phyloP scores from a whole-genome alignment of 75 land plant genomes.

The Larix kaempferi region DNA sequence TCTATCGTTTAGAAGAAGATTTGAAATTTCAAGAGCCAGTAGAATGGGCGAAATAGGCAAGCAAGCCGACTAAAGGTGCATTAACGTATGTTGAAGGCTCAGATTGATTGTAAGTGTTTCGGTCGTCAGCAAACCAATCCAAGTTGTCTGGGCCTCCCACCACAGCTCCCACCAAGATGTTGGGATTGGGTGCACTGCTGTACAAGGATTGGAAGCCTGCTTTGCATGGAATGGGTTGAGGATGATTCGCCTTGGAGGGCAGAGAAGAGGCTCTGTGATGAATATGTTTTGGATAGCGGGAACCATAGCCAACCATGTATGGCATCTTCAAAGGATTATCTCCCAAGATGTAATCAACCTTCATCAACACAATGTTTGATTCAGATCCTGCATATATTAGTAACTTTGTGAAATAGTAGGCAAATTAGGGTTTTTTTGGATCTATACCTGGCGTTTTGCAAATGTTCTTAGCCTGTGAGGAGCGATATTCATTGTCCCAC shows the following conservation, averaged over 20 bases:
- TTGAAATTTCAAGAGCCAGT: not conserved
- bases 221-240: constrained; percentile 47
- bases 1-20: too few relatives aligned
- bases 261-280: constrained; percentile 87
- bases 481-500: constrained; percentile 28
- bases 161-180: constrained; percentile 63
- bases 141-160: constrained; percentile 77
- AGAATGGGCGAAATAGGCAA: constrained; percentile 28
- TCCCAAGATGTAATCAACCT: constrained; percentile 35
- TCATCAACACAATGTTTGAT: not conserved
- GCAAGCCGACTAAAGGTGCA: constrained; percentile 76
- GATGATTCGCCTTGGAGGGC: constrained; percentile 45
- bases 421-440: too few relatives aligned
- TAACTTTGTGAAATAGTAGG: too few relatives aligned
- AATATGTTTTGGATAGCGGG: constrained; percentile 57
- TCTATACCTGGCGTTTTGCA: constrained; percentile 61
- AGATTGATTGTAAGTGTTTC: constrained; percentile 33
- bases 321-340: constrained; percentile 30
- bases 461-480: constrained; percentile 24
- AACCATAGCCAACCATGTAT: constrained; percentile 88
- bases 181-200: constrained; percentile 58
- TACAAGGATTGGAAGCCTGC: constrained; percentile 54
- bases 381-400: too few relatives aligned
- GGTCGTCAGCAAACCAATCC: constrained; percentile 56
- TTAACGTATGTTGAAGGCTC: constrained; percentile 88